Conservation (phyloP, 768 basidiomycete genomes). For the Boletus rufocinnamomeus region DNA sequence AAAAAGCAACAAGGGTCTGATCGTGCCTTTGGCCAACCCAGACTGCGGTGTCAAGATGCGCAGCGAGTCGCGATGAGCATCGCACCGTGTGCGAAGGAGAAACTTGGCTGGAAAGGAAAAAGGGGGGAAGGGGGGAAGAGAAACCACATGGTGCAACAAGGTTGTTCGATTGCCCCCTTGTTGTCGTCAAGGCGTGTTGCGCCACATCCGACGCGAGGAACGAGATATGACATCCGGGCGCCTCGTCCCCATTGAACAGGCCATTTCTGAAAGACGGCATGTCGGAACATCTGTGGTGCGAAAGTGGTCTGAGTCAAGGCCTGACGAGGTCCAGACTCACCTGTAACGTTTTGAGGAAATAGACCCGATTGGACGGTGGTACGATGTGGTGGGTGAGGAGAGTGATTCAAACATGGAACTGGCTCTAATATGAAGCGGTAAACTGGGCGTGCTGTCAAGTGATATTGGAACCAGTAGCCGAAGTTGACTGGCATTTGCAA, state of each 20-base stretch:
- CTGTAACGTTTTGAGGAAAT: neutral
- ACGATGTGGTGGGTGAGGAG: neutral
- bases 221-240: neutral
- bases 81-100: constrained; percentile 4
- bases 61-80: neutral
- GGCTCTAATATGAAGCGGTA: neutral
- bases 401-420: neutral
- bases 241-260: neutral
- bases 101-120: neutral
- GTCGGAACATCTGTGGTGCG: neutral
- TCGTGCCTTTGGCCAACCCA: constrained; percentile 14
- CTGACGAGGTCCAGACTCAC: neutral
- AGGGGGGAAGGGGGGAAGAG: neutral
- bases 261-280: neutral
- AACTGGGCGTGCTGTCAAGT: neutral
- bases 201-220: constrained; percentile 18
- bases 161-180: neutral
- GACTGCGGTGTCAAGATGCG: constrained; percentile 10
- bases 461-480: neutral
- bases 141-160: constrained; percentile 1
- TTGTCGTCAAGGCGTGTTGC: constrained; percentile 4
- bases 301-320: neutral
- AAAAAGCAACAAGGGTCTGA: constrained; percentile 12
- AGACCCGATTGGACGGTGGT: neutral
- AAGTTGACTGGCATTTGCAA: neutral